Percentiles rank a stretch among this genome's conserved stretches.
Conservation (phyloP, 768 basidiomycete species). For the Tricholoma terreum region DNA sequence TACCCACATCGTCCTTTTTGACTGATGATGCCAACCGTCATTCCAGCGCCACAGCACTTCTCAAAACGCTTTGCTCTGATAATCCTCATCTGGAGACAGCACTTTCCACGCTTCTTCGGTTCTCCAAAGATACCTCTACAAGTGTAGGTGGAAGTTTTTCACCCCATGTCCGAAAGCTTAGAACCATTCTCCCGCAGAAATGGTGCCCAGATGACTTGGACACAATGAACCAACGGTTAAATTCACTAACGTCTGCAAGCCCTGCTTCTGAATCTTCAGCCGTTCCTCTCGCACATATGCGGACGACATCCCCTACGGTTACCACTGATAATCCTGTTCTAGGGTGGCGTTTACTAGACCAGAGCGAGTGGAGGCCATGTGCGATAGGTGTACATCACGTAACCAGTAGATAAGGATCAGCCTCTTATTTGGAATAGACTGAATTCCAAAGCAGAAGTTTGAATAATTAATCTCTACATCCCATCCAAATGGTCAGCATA, state of each 20-base stretch:
- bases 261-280: conserved; percentile 4
- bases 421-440: too few species aligned
- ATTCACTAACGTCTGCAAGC: conserved; percentile 27
- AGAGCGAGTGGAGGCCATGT: conserved; percentile 54
- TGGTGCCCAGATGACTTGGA: conserved; percentile 52
- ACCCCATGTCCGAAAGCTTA: neutral
- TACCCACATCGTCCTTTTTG: neutral
- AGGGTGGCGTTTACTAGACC: conserved; percentile 56
- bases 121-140: conserved; percentile 11
- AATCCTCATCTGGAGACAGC: conserved; percentile 32
- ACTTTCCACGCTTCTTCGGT: conserved; percentile 19
- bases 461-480: too few species aligned
- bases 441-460: too few species aligned
- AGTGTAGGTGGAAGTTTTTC: conserved; percentile 16
- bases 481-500: neutral
- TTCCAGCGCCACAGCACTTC: conserved; percentile 28
- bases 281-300: neutral
- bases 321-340: conserved; percentile 17
- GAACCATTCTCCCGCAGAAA: conserved; percentile 26
- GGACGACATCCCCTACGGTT: neutral
- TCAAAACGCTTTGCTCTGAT: conserved; percentile 38
- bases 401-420: conserved; percentile 5
- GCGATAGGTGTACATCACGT: conserved; percentile 59
- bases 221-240: conserved; percentile 55
- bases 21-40: neutral